Base-by-base conservation (phyloP, 108 stramenopile genomes). In the Nannochloropsis granulata region DNA sequence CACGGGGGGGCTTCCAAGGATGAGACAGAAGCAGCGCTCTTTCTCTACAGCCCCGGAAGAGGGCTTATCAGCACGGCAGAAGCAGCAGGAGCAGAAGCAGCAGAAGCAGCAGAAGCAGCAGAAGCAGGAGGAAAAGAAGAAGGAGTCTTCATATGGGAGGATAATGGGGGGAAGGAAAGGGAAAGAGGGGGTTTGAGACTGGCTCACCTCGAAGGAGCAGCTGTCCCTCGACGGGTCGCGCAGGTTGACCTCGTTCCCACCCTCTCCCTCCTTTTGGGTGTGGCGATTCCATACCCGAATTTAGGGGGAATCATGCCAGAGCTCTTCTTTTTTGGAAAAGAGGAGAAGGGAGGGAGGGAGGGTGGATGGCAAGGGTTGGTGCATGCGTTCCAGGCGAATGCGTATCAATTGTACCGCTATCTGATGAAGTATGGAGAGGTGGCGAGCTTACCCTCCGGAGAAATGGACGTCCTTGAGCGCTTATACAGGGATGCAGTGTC, bases 211-310 rank as follows among this genome's bases (percentile, higher is more conserved):
- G 13, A 91, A 93, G 26, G 87, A 91, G 24, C 13, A 8, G 13
- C 79, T 24, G 79, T 25, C 24, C 19, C 43, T 24, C 80, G 23
- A 12, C 45, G 26, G 23, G 87, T 87, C 80, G 83, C 83, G 78
- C 97, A 98, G 90, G 95, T 99, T 45, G 97, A 99, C 89, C 89
- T 99, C 43, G 97, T 96, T 0, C 97, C 98, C 23, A 97, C 97
- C 12, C 92, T 99, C 16, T 92, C 94, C 13, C 56, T 97, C 24
- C 87, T 96, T 24, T 81, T 97, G 44, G 96, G 97, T 8, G 80
- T 96, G 43, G 96, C 98, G 1, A 94, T 97, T 81, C 98, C 98
- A n/a, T 96, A 93, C 86, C 94, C 93, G 16, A 96, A 93, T 90
- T 87, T 98, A 23, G 98, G 98, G 26, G 93, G 93, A 7, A 46